Evolutionary conservation across 2,329 filamentous ascomycete genomes (phyloP).

Genomic region (Verticillium dahliae): DNA sequence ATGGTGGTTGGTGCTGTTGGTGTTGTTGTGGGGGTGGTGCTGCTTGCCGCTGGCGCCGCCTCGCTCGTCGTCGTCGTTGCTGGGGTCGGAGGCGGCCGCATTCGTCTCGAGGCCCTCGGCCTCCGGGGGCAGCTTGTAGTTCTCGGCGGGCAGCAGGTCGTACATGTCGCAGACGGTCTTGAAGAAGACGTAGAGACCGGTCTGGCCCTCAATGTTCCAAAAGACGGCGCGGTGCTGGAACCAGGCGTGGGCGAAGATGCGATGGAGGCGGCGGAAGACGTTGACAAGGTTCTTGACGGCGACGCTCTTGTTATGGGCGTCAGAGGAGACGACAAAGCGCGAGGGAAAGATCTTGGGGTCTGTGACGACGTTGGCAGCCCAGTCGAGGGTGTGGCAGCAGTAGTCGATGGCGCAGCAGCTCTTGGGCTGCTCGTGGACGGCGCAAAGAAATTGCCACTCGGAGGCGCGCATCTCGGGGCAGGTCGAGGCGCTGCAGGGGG

Average conservation of each 20-base stretch:
- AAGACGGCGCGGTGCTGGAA: constrained; percentile 95
- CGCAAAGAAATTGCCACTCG: constrained; percentile 98
- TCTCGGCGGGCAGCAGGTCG: constrained; percentile 82
- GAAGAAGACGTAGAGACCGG: constrained; percentile 93
- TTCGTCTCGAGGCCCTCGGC: constrained; percentile 72
- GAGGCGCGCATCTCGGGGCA: constrained; percentile 98
- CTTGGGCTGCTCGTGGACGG: constrained; percentile 94
- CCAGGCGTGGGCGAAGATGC: constrained; percentile 98
- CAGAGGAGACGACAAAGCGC: constrained; percentile 55
- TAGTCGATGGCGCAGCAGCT: constrained; percentile 98
- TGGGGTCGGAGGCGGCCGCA: constrained; percentile 10
- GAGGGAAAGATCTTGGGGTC: constrained; percentile 94
- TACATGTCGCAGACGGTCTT: constrained; percentile 95
- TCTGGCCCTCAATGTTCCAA: constrained; percentile 84
- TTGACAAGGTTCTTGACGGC: constrained; percentile 84
- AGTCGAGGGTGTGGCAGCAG: constrained; percentile 97
- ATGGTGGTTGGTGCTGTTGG: neutral
- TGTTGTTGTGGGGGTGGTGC: neutral
- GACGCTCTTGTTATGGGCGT: constrained; percentile 52
- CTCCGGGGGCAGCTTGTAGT: constrained; percentile 90
- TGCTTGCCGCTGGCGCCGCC: neutral
- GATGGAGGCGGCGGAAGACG: constrained; percentile 87
- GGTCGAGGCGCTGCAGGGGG: constrained; percentile 80
- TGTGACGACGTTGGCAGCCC: constrained; percentile 90
- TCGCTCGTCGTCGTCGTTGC: neutral